Evolutionary conservation across 2,329 filamentous ascomycete genomes (phyloP), one percentile per base, ranked within the genome.

Genomic region (Neonectria ditissima): DNA sequence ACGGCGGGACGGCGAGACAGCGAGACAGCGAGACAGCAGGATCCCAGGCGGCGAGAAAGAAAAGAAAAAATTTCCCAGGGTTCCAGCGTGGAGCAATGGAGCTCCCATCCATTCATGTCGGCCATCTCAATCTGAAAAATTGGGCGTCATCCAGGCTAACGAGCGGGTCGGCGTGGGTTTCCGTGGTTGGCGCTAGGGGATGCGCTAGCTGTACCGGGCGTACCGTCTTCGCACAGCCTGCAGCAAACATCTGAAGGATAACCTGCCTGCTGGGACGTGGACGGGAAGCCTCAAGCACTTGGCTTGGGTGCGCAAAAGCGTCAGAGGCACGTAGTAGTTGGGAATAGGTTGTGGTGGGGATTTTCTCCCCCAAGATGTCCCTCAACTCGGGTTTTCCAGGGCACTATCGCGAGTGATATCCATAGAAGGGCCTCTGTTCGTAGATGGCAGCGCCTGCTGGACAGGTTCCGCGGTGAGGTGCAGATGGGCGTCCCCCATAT

Each of bases 141-240:
- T 69, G 69, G 65, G 69, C 63, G 62, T 70, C 69, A 71, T 69
- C 50, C 67, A 67, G 54, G 45, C 63, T 67, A 63, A 59, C 59
- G 65, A 44, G 55, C 55, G 57, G 59, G 59, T 57, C 59, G 50
- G 48, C 54, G 59, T 62, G 59, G 59, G 59, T 57, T 62, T 56
- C 52, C 45, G 53, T 50, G 22, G 37, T 37, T 26, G 22, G 41
- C 59, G 54, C 59, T 62, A 62, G 26, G 53, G 30, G 47, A 57
- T 41, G 47, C 39, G 54, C 54, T 55, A 72, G 72, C 68, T 69
- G 68, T 69, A 67, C 69, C 67, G 68, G 68, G 41, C 61, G 30
- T 14, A n/a, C 43, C 13, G 20, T 37, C 32, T 34, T 34, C 24
- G 11, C 14, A 48, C 14, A 32, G 45, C 45, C n/a, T 30, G 45